phyloP scores from a whole-genome alignment of 1,284 basidiomycete species.

The Gomphus bonarii region DNA sequence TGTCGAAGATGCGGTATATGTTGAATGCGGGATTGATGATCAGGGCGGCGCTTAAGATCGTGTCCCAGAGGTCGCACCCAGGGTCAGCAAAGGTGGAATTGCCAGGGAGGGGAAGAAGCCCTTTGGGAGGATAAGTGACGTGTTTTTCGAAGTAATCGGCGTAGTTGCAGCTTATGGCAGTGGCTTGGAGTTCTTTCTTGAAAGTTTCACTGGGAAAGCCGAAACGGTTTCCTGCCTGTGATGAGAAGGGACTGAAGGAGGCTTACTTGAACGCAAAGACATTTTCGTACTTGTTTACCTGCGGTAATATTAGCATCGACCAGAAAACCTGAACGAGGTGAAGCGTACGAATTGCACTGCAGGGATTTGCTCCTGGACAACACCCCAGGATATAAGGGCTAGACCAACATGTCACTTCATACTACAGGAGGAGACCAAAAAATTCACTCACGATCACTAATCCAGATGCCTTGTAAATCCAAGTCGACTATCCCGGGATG shows the following conservation, averaged over 20 bases:
- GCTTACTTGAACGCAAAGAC: conserved; percentile 62
- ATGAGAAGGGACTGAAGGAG: conserved; percentile 19
- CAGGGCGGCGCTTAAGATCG: conserved; percentile 49
- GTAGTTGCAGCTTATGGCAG: conserved; percentile 49
- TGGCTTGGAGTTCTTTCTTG: conserved; percentile 44
- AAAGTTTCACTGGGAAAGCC: conserved; percentile 43
- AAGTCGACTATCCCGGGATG: conserved; percentile 43
- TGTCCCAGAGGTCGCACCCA: conserved; percentile 58
- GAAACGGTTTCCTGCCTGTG: conserved; percentile 9
- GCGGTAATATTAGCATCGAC: not conserved
- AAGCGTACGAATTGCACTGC: conserved; percentile 51
- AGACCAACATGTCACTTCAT: not conserved
- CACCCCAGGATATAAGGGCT: conserved; percentile 49
- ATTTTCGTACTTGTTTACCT: conserved; percentile 45
- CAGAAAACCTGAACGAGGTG: not conserved
- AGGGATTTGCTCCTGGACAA: conserved; percentile 56
- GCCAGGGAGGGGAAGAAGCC: conserved; percentile 48
- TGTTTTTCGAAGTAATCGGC: conserved; percentile 50
- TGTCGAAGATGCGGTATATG: conserved; percentile 66
- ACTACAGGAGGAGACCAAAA: not conserved
- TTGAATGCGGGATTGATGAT: conserved; percentile 65
- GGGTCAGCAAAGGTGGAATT: conserved; percentile 30
- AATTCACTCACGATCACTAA: conserved; percentile 50
- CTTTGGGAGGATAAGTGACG: conserved; percentile 55
- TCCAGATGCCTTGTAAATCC: conserved; percentile 59